Percentiles rank a stretch among this genome's conserved stretches.
Conservation (phyloP, 176 grass and related monocot species). For the Hordeum marinum region DNA sequence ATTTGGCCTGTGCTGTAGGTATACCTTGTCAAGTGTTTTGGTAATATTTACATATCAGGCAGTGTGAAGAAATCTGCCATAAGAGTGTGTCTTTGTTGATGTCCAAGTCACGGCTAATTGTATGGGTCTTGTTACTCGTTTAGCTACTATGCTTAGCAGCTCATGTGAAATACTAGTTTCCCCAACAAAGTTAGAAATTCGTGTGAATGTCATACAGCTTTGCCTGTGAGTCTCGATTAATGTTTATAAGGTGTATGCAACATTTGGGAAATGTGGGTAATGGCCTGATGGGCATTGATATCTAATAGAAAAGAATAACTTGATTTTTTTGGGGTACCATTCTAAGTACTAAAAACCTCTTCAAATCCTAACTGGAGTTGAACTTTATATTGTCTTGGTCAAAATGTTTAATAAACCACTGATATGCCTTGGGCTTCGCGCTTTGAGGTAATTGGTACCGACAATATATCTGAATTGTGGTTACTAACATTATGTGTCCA, state of each 20-base stretch:
- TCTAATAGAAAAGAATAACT: neutral
- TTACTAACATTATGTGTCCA: neutral
- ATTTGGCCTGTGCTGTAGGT: neutral
- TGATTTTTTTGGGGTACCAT: neutral
- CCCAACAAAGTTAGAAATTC: neutral
- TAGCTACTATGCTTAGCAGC: neutral
- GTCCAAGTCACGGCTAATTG: neutral
- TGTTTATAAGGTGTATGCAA: neutral
- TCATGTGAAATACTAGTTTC: neutral
- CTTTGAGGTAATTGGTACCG: conserved; percentile 10
- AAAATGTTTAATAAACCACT: neutral
- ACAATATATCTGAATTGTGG: neutral
- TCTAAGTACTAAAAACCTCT: neutral
- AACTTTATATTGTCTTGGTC: neutral
- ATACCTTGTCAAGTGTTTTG: neutral
- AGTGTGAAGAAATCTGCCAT: neutral
- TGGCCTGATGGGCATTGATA: neutral
- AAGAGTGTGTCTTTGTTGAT: neutral
- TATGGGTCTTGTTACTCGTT: neutral
- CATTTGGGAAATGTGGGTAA: neutral
- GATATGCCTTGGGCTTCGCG: neutral
- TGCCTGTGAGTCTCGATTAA: conserved; percentile 10
- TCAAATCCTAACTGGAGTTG: neutral
- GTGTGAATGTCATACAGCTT: neutral
- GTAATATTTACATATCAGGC: neutral